A percentile compares a stretch with the other conserved stretches of the same genome.
Conservation (phyloP, 257 asterid species). For the Rhazya stricta region DNA sequence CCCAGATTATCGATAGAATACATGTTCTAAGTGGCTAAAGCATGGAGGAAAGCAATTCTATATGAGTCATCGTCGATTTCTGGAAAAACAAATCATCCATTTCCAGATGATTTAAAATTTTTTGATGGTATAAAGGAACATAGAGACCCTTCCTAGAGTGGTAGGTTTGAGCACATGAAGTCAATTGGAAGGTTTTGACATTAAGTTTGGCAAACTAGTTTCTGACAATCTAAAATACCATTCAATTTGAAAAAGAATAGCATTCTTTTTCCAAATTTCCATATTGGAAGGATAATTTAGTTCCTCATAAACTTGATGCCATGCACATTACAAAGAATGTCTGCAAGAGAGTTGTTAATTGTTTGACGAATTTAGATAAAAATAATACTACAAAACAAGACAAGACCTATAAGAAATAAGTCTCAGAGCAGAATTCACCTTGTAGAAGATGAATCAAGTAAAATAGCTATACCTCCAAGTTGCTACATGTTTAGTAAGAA, state of each 20-base stretch:
- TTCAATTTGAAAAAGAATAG: constrained; percentile 6
- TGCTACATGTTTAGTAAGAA: neutral
- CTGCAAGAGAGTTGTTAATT: neutral
- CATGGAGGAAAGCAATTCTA: too few relatives aligned
- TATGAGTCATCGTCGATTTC: neutral
- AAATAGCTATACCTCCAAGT: neutral
- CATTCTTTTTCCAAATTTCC: neutral
- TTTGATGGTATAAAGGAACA: neutral
- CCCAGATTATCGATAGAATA: too few relatives aligned
- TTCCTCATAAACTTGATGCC: neutral
- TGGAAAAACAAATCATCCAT: neutral
- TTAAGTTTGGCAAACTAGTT: constrained; percentile 6
- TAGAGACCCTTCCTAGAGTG: neutral
- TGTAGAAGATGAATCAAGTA: neutral
- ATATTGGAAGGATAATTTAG: neutral
- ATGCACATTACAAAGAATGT: constrained; percentile 2
- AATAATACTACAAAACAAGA: neutral
- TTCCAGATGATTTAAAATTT: neutral
- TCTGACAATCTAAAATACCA: neutral
- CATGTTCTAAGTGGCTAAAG: too few relatives aligned
- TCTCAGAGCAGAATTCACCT: neutral
- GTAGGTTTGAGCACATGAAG: too few relatives aligned
- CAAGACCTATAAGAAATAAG: neutral
- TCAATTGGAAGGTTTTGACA: neutral
- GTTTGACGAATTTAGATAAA: neutral